Evolutionary conservation across 768 basidiomycete genomes (phyloP), one percentile per base, ranked within the genome.

Genomic region (Wakefieldia striispora): DNA sequence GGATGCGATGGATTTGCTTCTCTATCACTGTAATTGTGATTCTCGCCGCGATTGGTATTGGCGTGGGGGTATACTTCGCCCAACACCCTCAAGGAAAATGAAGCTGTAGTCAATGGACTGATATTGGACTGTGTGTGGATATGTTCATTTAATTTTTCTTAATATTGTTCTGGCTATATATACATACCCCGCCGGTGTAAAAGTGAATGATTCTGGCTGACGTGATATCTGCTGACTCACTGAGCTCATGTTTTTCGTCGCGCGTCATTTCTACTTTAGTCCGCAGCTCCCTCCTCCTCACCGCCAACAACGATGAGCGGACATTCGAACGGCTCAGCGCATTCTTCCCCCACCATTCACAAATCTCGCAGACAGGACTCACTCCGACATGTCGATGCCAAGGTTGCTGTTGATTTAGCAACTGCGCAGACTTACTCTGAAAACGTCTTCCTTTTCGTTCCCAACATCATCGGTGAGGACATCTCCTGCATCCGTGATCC

Each of bases 371-470:
- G 79, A 58, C 71, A 76, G 45, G 71, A 68, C 35, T 82, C 87
- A 8, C 75, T 87, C 44, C 83, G 85, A 55, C 75, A 87, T 23
- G 83, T 91, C 46, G 87, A 91, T 67, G 87, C 91, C 49, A 90
- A 91, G 64, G 80, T 83, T 50, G 91, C 90, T 9, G 84, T 94
- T 26, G 91, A 91, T 66, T 81, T 93, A 42, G 91, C 91, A 23
- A 92, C 88, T 12, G 84, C 84, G 13, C 90, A 91, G 70, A 75
- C 83, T 0, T 90, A 90, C 58, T 86, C 89, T 31, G 97, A 99
- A 74, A 98, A 97, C 68, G 88, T 98, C 56, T 99, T 95, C 69
- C 81, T 98, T 44, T 99, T 98, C 72, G 81, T 94, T 14, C 95
- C 97, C 34, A 99, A 99, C 71, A 75, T 99, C 62, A 97, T 99